Evolutionary conservation across 2,329 filamentous ascomycete species (phyloP), one percentile per base, ranked within the genome.

Genomic region (Dactylellina parvicollis): DNA sequence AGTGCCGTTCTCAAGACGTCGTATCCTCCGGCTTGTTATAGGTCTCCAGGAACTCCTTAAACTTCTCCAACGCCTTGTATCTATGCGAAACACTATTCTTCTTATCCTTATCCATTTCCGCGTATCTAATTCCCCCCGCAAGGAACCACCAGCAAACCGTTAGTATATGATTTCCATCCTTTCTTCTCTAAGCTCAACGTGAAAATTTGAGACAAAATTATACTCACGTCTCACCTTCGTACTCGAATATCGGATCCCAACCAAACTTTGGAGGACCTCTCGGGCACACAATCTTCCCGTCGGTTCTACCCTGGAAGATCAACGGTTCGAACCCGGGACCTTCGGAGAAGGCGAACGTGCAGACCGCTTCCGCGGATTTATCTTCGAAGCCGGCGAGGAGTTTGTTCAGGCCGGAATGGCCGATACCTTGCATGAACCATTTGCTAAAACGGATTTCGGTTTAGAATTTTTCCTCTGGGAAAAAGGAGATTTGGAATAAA

Each of bases 241-340:
- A 94, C 82, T 99, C 95, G 78, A 99, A 99, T 76, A 96, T 90
- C 1, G 95, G 88, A 81, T 99, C 95, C 95, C 95, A 99, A 47
- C 94, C 66, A 52, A 54, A 56, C 56, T 60, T 34, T 16, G 59
- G 46, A 22, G 55, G 24, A 12, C 67, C n/a, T 16, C 30, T 80
- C 85, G 79, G 82, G 92, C 91, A 77, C 10, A 71, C 66, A 16
- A 71, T 71, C 50, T 62, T 62, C 3, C 66, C 66, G 20, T 90
- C 85, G 10, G 93, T 97, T 71, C 92, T 86, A 7, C 95, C 95
- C 81, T 99, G 93, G 82, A 99, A 99, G 14, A 98, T 84, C 26
- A 96, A 85, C 1, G 92, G 89, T 79, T 96, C 88, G 59, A 91
- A 85, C 1, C 91, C 93, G 3, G 93, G 95, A 0, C 94, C 95